A percentile compares a stretch with the other conserved stretches of the same genome.
These are phyloP conservation scores for Eugenia klotzschiana DNA, from an alignment of 441 rosid species.

Conservation along the genomic window DNA sequence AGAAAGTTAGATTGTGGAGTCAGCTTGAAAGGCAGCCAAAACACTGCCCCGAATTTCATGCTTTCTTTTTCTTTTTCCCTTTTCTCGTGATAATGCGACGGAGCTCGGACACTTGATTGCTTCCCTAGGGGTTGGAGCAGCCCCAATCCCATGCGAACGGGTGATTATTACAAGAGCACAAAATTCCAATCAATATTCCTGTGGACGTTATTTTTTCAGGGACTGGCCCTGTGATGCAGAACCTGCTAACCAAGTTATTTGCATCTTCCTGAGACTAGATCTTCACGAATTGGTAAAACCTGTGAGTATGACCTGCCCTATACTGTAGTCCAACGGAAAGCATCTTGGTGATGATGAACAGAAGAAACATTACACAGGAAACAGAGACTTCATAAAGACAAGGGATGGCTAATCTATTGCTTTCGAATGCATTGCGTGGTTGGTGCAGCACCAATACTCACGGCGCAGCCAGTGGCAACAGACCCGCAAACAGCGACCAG, in stretches of 20 bases:
- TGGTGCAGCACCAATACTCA: conserved; percentile 9
- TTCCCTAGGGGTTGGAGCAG: not conserved
- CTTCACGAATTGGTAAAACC: not conserved
- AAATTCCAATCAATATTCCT: not conserved
- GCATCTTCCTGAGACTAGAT: not conserved
- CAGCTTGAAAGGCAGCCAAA: not conserved
- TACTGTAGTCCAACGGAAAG: not conserved
- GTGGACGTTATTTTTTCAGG: not conserved
- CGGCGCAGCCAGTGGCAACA: conserved; percentile 33
- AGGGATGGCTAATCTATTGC: not conserved
- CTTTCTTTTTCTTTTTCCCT: not conserved
- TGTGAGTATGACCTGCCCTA: not conserved
- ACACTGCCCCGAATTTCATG: not conserved
- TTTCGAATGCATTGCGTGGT: not conserved
- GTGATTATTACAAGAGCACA: not conserved
- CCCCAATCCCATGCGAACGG: not conserved
- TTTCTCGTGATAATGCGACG: not conserved
- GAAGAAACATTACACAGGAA: not conserved
- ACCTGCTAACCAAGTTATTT: not conserved
- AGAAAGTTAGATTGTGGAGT: not conserved
- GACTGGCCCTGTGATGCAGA: not conserved
- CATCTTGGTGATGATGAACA: not conserved
- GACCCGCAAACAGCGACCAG: conserved; percentile 49
- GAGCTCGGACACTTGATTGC: not conserved
- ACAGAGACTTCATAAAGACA: not conserved